Conservation (phyloP, 2,329 filamentous ascomycete genomes). For the Colletotrichum godetiae region DNA sequence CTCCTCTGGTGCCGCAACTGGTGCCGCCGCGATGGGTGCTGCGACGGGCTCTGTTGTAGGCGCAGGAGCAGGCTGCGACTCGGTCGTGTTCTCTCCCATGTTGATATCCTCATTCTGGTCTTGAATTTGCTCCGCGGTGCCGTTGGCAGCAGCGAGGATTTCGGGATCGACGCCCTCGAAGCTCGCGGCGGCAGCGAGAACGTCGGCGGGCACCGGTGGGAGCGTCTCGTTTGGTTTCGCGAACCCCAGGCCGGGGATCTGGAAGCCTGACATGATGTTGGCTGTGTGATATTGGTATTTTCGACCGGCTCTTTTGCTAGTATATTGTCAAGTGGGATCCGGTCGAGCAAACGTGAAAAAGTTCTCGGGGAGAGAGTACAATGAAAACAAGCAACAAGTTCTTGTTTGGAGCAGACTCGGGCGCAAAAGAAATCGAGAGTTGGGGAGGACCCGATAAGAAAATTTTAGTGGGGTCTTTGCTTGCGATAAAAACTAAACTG, state of each 20-base stretch:
- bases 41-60: not conserved
- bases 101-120: conserved; percentile 17
- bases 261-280: conserved; percentile 52
- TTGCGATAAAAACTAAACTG: conserved; percentile 24
- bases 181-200: conserved; percentile 44
- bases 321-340: no score
- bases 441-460: conserved; percentile 2
- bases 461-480: conserved; percentile 26
- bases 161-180: conserved; percentile 22
- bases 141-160: not conserved
- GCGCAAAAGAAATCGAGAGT: conserved; percentile 28
- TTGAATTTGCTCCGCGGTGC: not conserved
- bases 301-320: not conserved
- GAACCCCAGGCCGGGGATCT: conserved; percentile 56
- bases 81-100: conserved; percentile 12
- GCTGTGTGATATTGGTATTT: not conserved
- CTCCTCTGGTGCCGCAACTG: not conserved
- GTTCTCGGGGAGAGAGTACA: not conserved
- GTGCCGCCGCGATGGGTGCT: conserved; percentile 27
- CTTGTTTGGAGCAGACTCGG: not conserved
- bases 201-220: conserved; percentile 50
- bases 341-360: not conserved
- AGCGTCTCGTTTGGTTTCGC: conserved; percentile 55
- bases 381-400: not conserved
- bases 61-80: not conserved